Conservation (phyloP, 176 grass and related monocot species). For the Oryza meyeriana region DNA sequence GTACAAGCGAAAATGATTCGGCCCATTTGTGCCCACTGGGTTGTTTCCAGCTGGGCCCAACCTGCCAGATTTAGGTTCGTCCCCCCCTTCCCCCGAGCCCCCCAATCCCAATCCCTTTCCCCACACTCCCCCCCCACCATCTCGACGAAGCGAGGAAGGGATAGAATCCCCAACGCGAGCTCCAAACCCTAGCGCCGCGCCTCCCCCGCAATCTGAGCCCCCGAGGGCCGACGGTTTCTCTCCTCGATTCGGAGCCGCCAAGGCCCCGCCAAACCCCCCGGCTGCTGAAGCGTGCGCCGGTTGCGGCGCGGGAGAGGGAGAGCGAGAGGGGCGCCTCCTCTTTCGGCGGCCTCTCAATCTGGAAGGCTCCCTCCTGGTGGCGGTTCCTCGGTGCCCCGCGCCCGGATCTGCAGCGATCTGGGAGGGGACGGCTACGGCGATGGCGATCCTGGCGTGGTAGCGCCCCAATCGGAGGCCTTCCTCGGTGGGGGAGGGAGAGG, state of each 20-base stretch:
- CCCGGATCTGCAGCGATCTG: conserved; percentile 38
- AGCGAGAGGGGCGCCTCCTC: not conserved
- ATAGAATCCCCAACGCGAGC: not conserved
- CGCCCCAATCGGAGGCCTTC: conserved; percentile 12
- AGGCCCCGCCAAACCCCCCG: not conserved
- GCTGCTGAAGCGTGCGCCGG: not conserved
- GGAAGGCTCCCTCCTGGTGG: not conserved
- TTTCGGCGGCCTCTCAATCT: not conserved
- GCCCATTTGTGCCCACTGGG: not conserved
- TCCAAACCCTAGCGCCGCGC: conserved; percentile 34
- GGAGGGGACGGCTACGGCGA: not conserved
- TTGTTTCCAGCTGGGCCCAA: not conserved
- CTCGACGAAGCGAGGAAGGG: not conserved
- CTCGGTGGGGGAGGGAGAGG: not conserved
- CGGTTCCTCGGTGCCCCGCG: not conserved
- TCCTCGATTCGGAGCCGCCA: not conserved
- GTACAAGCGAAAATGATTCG: not conserved
- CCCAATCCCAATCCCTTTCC: conserved; percentile 9
- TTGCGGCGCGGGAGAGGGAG: not conserved
- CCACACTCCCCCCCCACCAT: not conserved
- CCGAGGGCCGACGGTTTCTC: not conserved
- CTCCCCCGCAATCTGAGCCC: not conserved
- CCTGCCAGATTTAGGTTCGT: not conserved
- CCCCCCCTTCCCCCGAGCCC: not conserved
- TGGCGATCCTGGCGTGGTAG: conserved; percentile 27